These are phyloP conservation scores for Aspergillus intermedius DNA, from an alignment of 2,329 filamentous ascomycete genomes.

Conservation along the genomic window DNA sequence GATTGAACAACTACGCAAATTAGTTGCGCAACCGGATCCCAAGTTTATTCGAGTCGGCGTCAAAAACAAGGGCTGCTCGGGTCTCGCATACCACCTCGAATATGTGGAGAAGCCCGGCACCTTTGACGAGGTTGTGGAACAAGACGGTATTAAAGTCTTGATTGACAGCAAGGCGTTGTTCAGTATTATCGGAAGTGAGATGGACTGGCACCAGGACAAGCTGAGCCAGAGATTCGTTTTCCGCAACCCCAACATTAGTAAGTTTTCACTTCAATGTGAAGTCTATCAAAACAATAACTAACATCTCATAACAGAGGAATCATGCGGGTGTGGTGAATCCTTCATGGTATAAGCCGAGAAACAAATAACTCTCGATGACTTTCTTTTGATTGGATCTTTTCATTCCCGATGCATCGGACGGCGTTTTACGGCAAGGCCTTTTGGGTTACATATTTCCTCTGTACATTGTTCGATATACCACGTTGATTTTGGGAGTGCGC, in stretches of 20 bases:
- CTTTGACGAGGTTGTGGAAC: constrained; percentile 89
- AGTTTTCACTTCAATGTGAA: constrained; percentile 38
- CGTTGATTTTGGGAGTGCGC: constrained; percentile 14
- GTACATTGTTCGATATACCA: constrained; percentile 7
- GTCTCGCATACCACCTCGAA: constrained; percentile 86
- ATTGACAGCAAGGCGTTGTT: constrained; percentile 97
- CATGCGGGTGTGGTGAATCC: constrained; percentile 93
- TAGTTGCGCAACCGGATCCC: constrained; percentile 79
- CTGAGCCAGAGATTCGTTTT: constrained; percentile 89
- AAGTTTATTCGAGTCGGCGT: constrained; percentile 94
- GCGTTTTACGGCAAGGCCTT: constrained; percentile 21
- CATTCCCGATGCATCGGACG: constrained; percentile 28
- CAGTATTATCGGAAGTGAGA: constrained; percentile 96
- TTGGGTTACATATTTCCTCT: constrained; percentile 6
- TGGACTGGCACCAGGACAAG: constrained; percentile 98
- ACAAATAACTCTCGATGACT: constrained; percentile 1
- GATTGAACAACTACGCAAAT: constrained; percentile 65
- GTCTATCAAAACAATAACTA: constrained; percentile 12
- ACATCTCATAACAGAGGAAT: constrained; percentile 61
- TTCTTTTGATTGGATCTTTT: constrained; percentile 7
- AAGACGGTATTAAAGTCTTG: constrained; percentile 91
- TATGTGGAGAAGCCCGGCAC: constrained; percentile 84
- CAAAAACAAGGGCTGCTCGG: constrained; percentile 88
- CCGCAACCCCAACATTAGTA: constrained; percentile 96
- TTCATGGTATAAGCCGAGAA: constrained; percentile 63